phyloP scores from a whole-genome alignment of 306 rosid species.

The Lathyrus tuberosus region DNA sequence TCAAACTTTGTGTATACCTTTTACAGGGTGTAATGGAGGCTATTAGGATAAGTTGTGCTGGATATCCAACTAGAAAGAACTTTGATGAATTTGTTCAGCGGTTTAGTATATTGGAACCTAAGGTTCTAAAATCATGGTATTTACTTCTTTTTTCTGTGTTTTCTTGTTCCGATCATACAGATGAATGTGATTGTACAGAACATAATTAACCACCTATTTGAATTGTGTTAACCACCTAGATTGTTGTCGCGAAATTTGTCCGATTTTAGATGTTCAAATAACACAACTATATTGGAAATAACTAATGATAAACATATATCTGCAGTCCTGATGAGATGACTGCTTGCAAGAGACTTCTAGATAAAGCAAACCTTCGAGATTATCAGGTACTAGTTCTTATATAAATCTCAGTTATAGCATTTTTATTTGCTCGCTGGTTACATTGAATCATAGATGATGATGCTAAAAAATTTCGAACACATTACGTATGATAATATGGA shows the following conservation, averaged over 20 bases:
- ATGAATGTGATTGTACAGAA: slow-evolving; percentile 3
- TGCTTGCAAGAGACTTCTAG: slow-evolving; percentile 73
- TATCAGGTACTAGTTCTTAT: slow-evolving; percentile 69
- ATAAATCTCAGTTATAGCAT: not conserved
- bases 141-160: slow-evolving; percentile 24
- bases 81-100: slow-evolving; percentile 80
- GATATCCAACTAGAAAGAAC: slow-evolving; percentile 87
- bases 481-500: not conserved
- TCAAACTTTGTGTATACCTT: slow-evolving; percentile 30
- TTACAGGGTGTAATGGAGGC: slow-evolving; percentile 99
- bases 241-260: too few species aligned
- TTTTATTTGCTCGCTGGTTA: slow-evolving; percentile 1
- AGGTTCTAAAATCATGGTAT: slow-evolving; percentile 68
- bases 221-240: too few species aligned
- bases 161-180: not conserved
- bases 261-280: too few species aligned
- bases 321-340: slow-evolving; percentile 70
- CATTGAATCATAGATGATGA: not conserved
- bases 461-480: not conserved
- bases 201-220: too few species aligned
- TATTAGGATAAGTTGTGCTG: slow-evolving; percentile 97
- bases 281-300: too few species aligned
- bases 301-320: not conserved
- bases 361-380: slow-evolving; percentile 65
- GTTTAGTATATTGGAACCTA: slow-evolving; percentile 71